Evolutionary conservation across 2,329 filamentous ascomycete species (phyloP).

Genomic region (Alternaria rosae): DNA sequence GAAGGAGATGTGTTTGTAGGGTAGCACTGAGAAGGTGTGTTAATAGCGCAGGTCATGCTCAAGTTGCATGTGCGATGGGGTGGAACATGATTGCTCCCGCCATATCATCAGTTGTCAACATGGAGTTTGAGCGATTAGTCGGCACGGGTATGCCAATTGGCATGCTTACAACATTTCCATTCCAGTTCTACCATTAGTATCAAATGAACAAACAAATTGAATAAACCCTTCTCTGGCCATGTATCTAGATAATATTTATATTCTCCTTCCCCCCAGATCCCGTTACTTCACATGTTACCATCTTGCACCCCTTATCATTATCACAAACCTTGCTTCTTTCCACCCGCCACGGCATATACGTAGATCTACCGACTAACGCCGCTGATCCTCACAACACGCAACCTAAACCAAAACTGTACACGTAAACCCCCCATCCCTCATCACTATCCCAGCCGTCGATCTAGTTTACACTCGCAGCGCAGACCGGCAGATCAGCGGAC

Average conservation of each 20-base stretch:
- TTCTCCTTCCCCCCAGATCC: too few species aligned
- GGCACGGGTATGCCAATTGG: background rate
- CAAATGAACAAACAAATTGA: background rate
- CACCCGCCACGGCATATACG: background rate
- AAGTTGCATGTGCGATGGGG: background rate
- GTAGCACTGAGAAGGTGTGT: background rate
- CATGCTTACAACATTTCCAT: background rate
- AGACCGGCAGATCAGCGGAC: too few species aligned
- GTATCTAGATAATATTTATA: too few species aligned
- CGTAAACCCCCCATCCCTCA: too few species aligned
- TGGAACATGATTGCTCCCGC: background rate
- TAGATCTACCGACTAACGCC: background rate
- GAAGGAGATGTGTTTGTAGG: slow-evolving; percentile 11
- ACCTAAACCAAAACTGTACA: too few species aligned
- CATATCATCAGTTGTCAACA: background rate
- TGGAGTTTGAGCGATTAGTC: background rate
- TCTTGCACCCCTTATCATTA: too few species aligned
- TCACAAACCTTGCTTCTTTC: background rate
- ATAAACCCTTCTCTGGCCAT: background rate
- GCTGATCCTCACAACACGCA: background rate
- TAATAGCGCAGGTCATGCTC: background rate
- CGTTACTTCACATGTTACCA: too few species aligned
- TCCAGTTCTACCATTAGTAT: background rate
- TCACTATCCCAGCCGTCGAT: too few species aligned
- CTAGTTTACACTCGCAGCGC: too few species aligned